Evolutionary conservation across 768 basidiomycete species (phyloP), one percentile per base, ranked within the genome.

Genomic region (Gyrodon lividus): DNA sequence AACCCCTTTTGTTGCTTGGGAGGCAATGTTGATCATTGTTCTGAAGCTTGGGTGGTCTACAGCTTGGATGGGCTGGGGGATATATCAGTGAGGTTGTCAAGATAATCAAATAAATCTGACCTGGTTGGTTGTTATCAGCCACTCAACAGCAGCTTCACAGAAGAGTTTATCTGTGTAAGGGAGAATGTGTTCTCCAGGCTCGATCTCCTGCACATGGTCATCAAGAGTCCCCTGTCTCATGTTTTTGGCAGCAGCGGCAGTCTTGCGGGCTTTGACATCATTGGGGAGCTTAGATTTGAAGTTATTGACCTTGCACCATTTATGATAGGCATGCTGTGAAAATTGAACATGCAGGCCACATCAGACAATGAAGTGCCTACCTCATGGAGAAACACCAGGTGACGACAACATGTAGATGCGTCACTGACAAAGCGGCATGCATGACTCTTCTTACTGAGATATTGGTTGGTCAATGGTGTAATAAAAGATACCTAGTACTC

Each of bases 101-200:
- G 24, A 26, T 26, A 2, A 13, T 5, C 8, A 24, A 13, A 35
- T 6, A 34, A 19, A 13, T 45, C 53, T 12, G 51, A 74, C 73
- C 67, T 75, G 72, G 55, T 75, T 64, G 8, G 71, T 74, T n/a
- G 59, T 58, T 69, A n/a, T n/a, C n/a, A n/a, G n/a, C n/a, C n/a
- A n/a, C n/a, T n/a, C n/a, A n/a, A n/a, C n/a, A n/a, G n/a, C 70
- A 0, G 67, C 70, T 9, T 61, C 51, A 9, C 52, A 46, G 37
- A 72, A 69, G 6, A 56, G 70, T 1, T 65, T 67, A 38, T 74
- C 60, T 0, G 65, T 52, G 52, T 74, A 74, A 2, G 56, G 58
- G 56, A n/a, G n/a, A n/a, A n/a, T n/a, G n/a, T n/a, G n/a, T n/a
- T n/a, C n/a, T n/a, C n/a, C n/a, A n/a, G n/a, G n/a, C n/a, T n/a